Evolutionary conservation across 371 early-diverging fungal genomes (phyloP), one percentile per base, ranked within the genome.

Genomic region (Capniomyces stellatus): DNA sequence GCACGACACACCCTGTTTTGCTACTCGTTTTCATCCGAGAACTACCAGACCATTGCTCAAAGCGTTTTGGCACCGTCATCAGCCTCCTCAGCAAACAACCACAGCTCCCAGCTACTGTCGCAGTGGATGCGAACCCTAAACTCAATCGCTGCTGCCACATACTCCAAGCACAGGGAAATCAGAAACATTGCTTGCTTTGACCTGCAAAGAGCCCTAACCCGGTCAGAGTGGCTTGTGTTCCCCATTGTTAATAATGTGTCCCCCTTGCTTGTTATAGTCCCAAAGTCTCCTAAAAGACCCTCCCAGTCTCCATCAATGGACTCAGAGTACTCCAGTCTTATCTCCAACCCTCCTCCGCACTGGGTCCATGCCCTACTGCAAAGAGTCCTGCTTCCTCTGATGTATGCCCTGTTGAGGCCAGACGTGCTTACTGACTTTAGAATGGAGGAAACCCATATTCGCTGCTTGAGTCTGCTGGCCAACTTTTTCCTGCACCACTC

Each of bases 341-440:
- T 35, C 4, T 8, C 15, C 28, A 27, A 40, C 6, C 29, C 30
- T 47, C 46, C 46, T 19, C 21, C 46, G 2, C 23, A 41, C 29
- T 69, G 69, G 69, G 39, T 59, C 21, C n/a, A 46, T 2, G 39
- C 54, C 10, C 51, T 63, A 3, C 75, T 81, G 54, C 73, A 73
- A 42, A 72, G 71, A 19, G 79, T 80, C 12, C 56, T 81, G 31
- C 76, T 80, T 62, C 81, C 81, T 21, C 60, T 81, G 28, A 64
- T 81, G 56, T 78, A 78, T 40, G 68, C 71, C 57, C 59, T 81
- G 23, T 60, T 74, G 55, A 70, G 71, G n/a, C 69, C 71, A 3
- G 81, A 77, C 49, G 28, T 68, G 55, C 54, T 69, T 41, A 64
- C 69, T 3, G 69, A 69, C 48, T 43, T 51, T 19, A 35, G 58